Conservation (phyloP, 1,139 yeast genomes). For the Geotrichum carabidarum region DNA sequence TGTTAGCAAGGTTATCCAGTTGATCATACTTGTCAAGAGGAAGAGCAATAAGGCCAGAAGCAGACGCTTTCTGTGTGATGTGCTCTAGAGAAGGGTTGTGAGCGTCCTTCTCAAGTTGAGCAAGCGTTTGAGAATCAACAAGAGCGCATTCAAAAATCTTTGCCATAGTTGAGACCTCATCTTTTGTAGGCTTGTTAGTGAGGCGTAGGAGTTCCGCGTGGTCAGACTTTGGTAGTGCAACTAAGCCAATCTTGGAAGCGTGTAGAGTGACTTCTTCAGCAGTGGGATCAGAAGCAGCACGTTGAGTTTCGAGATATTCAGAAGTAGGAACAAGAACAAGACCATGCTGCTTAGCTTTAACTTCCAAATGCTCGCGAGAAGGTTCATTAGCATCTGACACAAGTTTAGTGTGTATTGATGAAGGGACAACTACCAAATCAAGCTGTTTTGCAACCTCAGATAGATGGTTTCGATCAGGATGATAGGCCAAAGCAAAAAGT, state of each 20-base stretch:
- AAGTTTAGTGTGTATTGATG: constrained; percentile 26
- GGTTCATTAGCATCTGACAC: constrained; percentile 14
- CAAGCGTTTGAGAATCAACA: constrained; percentile 10
- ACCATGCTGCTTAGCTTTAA: constrained; percentile 29
- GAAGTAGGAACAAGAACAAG: constrained; percentile 29
- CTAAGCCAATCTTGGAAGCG: constrained; percentile 11
- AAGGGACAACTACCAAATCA: constrained; percentile 25
- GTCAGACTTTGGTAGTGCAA: constrained; percentile 8
- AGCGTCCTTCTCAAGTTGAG: constrained; percentile 19
- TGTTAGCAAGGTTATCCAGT: constrained; percentile 27
- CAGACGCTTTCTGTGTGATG: constrained; percentile 23
- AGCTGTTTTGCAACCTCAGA: constrained; percentile 34
- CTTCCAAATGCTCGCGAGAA: constrained; percentile 20
- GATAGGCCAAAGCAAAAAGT: constrained; percentile 1
- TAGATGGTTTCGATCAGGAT: constrained; percentile 22
- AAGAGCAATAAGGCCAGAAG: constrained; percentile 27
- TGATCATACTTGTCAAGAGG: constrained; percentile 24
- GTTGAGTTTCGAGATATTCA: constrained; percentile 25
- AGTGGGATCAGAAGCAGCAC: constrained; percentile 26
- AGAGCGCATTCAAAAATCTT: constrained; percentile 18
- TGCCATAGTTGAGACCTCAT: constrained; percentile 19
- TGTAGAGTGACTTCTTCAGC: constrained; percentile 30
- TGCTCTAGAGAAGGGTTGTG: constrained; percentile 14
- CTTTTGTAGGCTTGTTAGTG: constrained; percentile 16
- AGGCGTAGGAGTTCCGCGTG: constrained; percentile 11